Evolutionary conservation across 768 basidiomycete species (phyloP), one percentile per base, ranked within the genome.

Genomic region (Aureoboletus auriporus): DNA sequence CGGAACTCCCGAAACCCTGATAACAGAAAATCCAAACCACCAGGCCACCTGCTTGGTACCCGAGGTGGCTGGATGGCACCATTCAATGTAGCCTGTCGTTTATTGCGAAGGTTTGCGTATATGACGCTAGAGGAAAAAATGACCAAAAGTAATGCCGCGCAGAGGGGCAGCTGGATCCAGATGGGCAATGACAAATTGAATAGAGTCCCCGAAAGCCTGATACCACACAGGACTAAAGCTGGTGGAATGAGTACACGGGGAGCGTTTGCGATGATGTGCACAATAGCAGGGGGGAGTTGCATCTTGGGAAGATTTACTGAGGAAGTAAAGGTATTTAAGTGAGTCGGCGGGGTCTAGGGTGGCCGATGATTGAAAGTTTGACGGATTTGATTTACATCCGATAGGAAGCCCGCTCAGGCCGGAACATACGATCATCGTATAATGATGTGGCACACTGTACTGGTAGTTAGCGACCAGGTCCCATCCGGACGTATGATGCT

Each of bases 1-100:
- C 57, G 56, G 30, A 64, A 55, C 31, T 61, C 61, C 11, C 49
- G 49, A 14, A 70, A 0, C 13, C 51, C 52, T 5, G 44, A 44
- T 13, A 55, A 27, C 1, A 75, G 47, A 12, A 68, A 38, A 35
- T 72, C 69, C 7, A 77, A 29, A 30, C 70, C 68, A 26, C 68
- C 69, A 3, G 69, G 69, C 68, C 64, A 69, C 36, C 52, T 63
- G 47, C 65, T 69, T 3, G 57, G 47, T 16, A 72, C 65, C 20
- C 20, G 46, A 6, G 72, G 73, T 4, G 72, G 61, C 13, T 68
- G 41, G 14, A 64, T 49, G 7, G 71, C 71, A 8, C 69, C 67
- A 29, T 47, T 50, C 13, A 41, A 20, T 5, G 39, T 44, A 36
- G 59, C 59, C 14, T 51, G 50, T 2, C 47, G 57, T 23, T 28